Evolutionary conservation across 495 filamentous ascomycete genomes (phyloP).

Genomic region (Daldinia concentrica): DNA sequence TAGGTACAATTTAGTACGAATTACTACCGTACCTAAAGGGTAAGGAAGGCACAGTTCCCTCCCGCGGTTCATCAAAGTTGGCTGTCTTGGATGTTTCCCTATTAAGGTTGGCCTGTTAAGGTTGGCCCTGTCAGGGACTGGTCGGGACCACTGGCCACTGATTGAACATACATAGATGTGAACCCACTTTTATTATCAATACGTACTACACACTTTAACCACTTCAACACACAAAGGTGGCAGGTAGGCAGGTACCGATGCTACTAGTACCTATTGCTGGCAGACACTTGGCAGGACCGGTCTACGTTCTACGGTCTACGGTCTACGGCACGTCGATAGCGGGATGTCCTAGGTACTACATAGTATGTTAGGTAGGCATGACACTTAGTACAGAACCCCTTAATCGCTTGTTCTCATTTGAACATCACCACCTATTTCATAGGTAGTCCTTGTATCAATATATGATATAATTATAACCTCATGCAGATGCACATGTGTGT

Average conservation of each 20-base stretch:
- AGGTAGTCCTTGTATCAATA: conserved; percentile 1
- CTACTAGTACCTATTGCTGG: not conserved
- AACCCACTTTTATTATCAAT: not conserved
- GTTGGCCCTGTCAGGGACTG: conserved; percentile 11
- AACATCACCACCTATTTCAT: not conserved
- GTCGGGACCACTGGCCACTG: not conserved
- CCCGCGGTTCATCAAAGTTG: conserved; percentile 7
- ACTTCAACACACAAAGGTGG: not conserved
- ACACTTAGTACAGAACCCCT: not conserved
- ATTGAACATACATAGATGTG: not conserved
- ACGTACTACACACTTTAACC: not conserved
- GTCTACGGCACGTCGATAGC: not conserved
- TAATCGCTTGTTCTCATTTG: not conserved
- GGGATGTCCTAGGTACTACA: no score
- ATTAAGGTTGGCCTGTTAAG: conserved; percentile 14
- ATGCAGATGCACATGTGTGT: conserved; percentile 1
- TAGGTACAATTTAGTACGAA: conserved; percentile 7
- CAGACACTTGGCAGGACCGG: not conserved
- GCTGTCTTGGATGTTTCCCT: conserved; percentile 3
- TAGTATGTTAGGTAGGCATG: no score
- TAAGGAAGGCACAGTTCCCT: conserved; percentile 15
- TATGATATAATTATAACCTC: conserved; percentile 4
- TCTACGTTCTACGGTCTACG: no score
- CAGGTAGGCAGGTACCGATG: conserved; percentile 1
- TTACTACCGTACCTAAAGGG: no score